Percentiles rank a stretch among this genome's conserved stretches.
Evolutionary conservation across 306 rosid species (phyloP).

Genomic region (Cajanus cajan): DNA sequence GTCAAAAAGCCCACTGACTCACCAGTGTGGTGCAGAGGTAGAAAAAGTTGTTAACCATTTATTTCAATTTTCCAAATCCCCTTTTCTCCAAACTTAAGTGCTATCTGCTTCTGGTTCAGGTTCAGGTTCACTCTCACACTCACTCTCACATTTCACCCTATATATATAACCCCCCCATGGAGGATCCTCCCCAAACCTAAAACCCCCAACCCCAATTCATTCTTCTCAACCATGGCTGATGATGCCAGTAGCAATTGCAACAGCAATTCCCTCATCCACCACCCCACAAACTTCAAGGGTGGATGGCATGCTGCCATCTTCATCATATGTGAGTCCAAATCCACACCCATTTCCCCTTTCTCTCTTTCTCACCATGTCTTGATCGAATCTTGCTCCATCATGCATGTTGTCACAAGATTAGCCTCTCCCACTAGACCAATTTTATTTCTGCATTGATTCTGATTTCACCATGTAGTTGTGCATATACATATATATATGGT

Average conservation of each 20-base stretch:
- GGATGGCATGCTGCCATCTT: conserved; percentile 59
- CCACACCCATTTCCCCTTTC: not conserved
- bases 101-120: too few species aligned
- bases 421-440: too few species aligned
- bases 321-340: conserved; percentile 42
- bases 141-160: not conserved
- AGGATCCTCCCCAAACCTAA: not conserved
- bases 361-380: not conserved
- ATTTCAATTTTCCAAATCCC: not conserved
- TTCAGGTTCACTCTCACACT: not conserved
- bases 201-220: too few species aligned
- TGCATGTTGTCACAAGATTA: too few species aligned
- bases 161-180: not conserved
- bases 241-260: not conserved
- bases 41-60: not conserved
- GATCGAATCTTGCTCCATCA: too few species aligned
- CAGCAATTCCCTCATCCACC: conserved; percentile 37
- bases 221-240: conserved; percentile 27
- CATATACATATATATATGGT: not conserved
- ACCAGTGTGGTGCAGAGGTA: not conserved
- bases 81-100: not conserved
- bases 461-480: not conserved
- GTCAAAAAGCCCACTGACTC: not conserved
- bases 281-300: conserved; percentile 27
- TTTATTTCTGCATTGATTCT: not conserved